Percentiles rank a stretch among this genome's conserved stretches.
Conservation (phyloP, 352 stramenopile genomes). For the Phytopythium delawarense region DNA sequence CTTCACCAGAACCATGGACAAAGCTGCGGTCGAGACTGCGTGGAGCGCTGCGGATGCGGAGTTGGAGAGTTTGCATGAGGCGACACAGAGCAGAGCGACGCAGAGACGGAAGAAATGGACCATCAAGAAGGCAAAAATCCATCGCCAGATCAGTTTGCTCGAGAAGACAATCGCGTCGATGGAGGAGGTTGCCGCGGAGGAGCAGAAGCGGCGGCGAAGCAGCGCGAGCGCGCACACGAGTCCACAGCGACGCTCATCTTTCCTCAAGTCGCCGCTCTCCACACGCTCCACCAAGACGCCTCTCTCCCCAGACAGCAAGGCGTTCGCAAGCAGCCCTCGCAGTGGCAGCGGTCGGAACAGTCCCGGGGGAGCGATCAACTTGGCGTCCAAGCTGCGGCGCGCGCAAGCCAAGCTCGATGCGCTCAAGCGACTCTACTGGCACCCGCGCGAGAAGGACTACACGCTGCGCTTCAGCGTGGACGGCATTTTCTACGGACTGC, state of each 20-base stretch:
- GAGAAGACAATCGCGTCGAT: conserved; percentile 73
- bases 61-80: conserved; percentile 43
- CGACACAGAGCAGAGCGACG: conserved; percentile 34
- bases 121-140: conserved; percentile 63
- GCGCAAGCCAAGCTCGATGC: conserved; percentile 70
- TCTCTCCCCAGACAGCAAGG: conserved; percentile 5
- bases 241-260: conserved; percentile 9
- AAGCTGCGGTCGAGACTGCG: conserved; percentile 38
- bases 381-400: conserved; percentile 50
- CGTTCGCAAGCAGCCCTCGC: neutral
- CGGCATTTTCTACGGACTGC: conserved; percentile 74
- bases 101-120: conserved; percentile 47
- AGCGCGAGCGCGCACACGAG: conserved; percentile 28
- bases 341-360: conserved; percentile 10
- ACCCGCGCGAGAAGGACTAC: conserved; percentile 69
- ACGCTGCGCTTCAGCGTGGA: conserved; percentile 73
- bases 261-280: conserved; percentile 8
- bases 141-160: conserved; percentile 61
- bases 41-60: conserved; percentile 46
- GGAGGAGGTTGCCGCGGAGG: conserved; percentile 43
- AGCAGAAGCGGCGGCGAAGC: conserved; percentile 38
- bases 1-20: conserved; percentile 49
- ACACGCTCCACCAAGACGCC: conserved; percentile 12
- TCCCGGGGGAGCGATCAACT: conserved; percentile 43
- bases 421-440: conserved; percentile 63